Evolutionary conservation across 805 yeast genomes (phyloP).

Genomic region (Metahyphopichia silvanorum): DNA sequence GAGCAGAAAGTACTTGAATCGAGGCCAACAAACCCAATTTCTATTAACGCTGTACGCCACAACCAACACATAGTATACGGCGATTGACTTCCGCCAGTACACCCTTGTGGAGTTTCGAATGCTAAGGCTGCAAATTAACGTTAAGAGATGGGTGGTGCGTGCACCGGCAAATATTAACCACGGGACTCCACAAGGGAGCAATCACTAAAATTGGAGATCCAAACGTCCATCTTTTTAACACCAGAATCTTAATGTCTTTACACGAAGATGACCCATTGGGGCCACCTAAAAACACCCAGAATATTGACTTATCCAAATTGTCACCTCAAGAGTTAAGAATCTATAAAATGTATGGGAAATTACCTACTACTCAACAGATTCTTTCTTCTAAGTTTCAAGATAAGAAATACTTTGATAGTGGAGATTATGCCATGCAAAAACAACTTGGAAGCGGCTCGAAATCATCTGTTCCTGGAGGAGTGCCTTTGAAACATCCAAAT

Average conservation of each 20-base stretch:
- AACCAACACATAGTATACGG: no score
- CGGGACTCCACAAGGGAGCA: no score
- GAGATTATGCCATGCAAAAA: constrained; percentile 83
- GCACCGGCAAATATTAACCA: no score
- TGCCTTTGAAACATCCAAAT: constrained; percentile 47
- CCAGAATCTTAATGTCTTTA: constrained; percentile 33
- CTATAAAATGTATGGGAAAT: constrained; percentile 77
- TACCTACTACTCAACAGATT: constrained; percentile 78
- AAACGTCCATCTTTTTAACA: no score
- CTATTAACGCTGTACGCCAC: no score
- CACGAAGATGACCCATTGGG: constrained; percentile 51
- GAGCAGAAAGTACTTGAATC: no score
- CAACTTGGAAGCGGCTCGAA: constrained; percentile 30
- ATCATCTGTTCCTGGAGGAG: constrained; percentile 29
- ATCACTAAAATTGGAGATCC: no score
- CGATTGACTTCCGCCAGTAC: no score
- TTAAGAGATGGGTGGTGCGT: no score
- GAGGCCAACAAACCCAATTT: no score
- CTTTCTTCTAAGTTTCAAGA: constrained; percentile 76
- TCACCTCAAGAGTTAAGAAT: constrained; percentile 79
- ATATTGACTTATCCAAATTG: constrained; percentile 53
- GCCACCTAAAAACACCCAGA: constrained; percentile 42
- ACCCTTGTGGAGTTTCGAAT: no score
- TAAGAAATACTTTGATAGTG: constrained; percentile 89
- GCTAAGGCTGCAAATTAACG: no score